These are phyloP conservation scores for Dujonia santamariae DNA, from an alignment of 1,139 yeast genomes.

Conservation along the genomic window DNA sequence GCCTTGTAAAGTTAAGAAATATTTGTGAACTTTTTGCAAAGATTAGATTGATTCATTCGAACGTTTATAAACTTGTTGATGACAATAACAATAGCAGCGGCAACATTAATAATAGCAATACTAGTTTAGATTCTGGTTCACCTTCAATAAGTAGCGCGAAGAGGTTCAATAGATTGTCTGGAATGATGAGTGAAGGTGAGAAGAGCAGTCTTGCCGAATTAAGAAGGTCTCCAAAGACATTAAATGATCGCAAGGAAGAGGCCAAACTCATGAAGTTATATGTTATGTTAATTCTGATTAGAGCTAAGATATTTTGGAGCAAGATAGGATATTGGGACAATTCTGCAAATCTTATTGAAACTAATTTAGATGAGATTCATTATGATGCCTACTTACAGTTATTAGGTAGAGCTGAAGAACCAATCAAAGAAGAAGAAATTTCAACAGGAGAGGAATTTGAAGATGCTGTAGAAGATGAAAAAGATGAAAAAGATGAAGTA, in stretches of 20 bases:
- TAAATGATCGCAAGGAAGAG: slow-evolving; percentile 7
- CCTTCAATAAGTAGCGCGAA: slow-evolving; percentile 1
- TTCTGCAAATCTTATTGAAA: slow-evolving; percentile 27
- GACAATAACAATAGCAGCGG: not conserved
- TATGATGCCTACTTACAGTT: slow-evolving; percentile 18
- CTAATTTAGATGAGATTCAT: slow-evolving; percentile 27
- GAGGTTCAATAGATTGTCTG: slow-evolving; percentile 7
- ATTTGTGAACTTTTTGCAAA: slow-evolving; percentile 78
- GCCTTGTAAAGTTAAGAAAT: slow-evolving; percentile 74
- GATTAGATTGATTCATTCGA: slow-evolving; percentile 59
- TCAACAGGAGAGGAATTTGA: not conserved
- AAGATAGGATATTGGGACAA: slow-evolving; percentile 68
- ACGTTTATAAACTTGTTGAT: slow-evolving; percentile 34
- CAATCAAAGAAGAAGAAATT: not conserved
- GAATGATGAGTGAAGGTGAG: not conserved
- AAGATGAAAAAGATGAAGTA: not conserved
- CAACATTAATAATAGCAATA: slow-evolving; percentile 9
- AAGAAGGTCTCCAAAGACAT: slow-evolving; percentile 1
- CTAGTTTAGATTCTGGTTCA: not conserved
- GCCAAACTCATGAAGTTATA: slow-evolving; percentile 9
- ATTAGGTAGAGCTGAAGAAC: slow-evolving; percentile 3
- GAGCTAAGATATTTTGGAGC: slow-evolving; percentile 71
- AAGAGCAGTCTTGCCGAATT: slow-evolving; percentile 1
- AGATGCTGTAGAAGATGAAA: not conserved
- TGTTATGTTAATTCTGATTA: slow-evolving; percentile 21